Evolutionary conservation across 768 basidiomycete species (phyloP).

Genomic region (Lentinus tigrinus): DNA sequence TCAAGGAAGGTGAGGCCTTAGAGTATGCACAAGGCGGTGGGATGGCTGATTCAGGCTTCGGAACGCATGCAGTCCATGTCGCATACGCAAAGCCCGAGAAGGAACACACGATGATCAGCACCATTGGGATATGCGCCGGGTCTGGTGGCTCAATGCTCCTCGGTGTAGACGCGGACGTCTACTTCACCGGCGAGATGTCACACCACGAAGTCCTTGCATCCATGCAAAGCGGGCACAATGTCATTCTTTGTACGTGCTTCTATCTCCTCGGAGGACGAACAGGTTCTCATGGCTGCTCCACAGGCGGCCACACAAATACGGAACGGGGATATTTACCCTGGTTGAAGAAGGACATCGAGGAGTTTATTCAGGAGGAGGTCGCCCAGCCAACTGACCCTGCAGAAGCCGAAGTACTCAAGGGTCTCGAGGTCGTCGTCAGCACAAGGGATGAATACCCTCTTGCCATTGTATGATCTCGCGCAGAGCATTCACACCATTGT

Average conservation of each 20-base stretch:
- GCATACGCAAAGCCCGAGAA: conserved; percentile 41
- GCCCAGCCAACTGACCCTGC: conserved; percentile 28
- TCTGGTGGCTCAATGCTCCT: conserved; percentile 78
- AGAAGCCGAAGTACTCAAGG: conserved; percentile 23
- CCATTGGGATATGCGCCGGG: conserved; percentile 90
- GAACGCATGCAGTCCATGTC: conserved; percentile 56
- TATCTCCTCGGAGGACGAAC: not conserved
- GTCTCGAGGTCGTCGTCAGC: conserved; percentile 69
- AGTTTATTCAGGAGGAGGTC: conserved; percentile 45
- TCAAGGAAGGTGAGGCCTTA: conserved; percentile 52
- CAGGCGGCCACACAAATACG: conserved; percentile 91
- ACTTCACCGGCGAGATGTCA: conserved; percentile 90
- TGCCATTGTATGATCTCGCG: conserved; percentile 46
- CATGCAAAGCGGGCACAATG: conserved; percentile 70
- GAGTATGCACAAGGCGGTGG: conserved; percentile 7
- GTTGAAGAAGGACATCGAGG: conserved; percentile 61
- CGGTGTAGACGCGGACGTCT: conserved; percentile 77
- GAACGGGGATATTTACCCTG: conserved; percentile 89
- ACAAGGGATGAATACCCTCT: conserved; percentile 74
- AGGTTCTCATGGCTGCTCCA: conserved; percentile 19
- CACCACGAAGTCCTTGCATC: conserved; percentile 90
- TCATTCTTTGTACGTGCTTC: conserved; percentile 72
- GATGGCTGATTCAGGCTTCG: conserved; percentile 19
- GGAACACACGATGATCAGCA: conserved; percentile 36
- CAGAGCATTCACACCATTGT: not conserved